A percentile compares a stretch with the other conserved stretches of the same genome.
phyloP scores from a whole-genome alignment of 2,329 filamentous ascomycete species.

The Alternaria sp. region DNA sequence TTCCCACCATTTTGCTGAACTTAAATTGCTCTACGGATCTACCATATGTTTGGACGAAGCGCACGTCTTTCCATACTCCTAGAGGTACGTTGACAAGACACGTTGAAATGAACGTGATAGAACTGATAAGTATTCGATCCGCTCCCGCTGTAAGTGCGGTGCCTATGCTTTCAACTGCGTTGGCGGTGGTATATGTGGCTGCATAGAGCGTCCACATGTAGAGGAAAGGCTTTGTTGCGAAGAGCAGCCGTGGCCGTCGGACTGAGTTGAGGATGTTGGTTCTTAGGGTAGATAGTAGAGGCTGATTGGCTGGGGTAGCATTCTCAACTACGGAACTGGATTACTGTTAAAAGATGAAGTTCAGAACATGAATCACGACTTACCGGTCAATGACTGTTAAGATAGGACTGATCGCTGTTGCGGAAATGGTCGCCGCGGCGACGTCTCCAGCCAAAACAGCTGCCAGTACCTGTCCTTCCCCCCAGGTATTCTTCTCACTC shows the following conservation, averaged over 20 bases:
- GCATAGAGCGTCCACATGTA: slow-evolving; percentile 42
- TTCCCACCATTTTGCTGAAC: not conserved
- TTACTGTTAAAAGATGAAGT: not conserved
- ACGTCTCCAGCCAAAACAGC: slow-evolving; percentile 33
- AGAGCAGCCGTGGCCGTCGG: slow-evolving; percentile 33
- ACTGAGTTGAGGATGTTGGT: slow-evolving; percentile 31
- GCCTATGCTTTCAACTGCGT: slow-evolving; percentile 31
- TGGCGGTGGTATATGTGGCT: slow-evolving; percentile 39
- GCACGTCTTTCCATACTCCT: slow-evolving; percentile 41
- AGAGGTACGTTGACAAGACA: slow-evolving; percentile 39
- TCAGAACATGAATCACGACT: not conserved
- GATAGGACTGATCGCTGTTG: slow-evolving; percentile 34
- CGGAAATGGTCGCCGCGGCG: slow-evolving; percentile 34
- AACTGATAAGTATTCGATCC: slow-evolving; percentile 10
- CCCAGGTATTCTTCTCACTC: slow-evolving; percentile 6
- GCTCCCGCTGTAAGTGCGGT: slow-evolving; percentile 15
- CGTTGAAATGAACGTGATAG: slow-evolving; percentile 38
- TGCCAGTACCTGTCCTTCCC: slow-evolving; percentile 10
- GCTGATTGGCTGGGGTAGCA: not conserved
- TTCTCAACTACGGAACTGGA: not conserved
- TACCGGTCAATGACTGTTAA: slow-evolving; percentile 42
- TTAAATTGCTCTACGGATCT: not conserved
- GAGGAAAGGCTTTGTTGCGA: slow-evolving; percentile 39
- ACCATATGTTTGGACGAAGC: slow-evolving; percentile 40
- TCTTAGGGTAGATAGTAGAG: slow-evolving; percentile 10